Conservation (phyloP, 2,329 filamentous ascomycete genomes). For the Aspergillus pseudoviridinutans region DNA sequence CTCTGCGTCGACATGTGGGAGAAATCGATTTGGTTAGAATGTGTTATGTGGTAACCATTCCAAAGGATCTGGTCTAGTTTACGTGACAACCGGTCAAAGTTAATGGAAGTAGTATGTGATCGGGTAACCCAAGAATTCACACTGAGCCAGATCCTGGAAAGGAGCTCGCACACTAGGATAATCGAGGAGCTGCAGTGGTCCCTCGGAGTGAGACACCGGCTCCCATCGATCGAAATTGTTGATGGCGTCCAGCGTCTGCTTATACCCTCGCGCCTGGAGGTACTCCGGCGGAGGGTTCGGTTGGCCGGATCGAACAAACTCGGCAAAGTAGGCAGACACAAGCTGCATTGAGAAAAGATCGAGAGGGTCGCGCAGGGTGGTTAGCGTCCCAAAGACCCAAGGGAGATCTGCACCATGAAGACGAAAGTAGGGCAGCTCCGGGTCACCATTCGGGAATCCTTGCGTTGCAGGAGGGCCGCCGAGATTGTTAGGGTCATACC, state of each 20-base stretch:
- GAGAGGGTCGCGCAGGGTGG: slow-evolving; percentile 47
- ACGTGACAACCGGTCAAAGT: neutral
- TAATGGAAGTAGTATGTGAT: slow-evolving; percentile 23
- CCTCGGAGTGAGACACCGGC: slow-evolving; percentile 12
- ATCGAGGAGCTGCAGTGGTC: slow-evolving; percentile 43
- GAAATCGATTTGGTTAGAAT: neutral
- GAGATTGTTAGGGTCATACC: slow-evolving; percentile 50
- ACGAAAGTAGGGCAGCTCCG: slow-evolving; percentile 46
- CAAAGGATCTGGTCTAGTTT: neutral
- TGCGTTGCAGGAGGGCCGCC: slow-evolving; percentile 43
- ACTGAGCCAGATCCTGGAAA: slow-evolving; percentile 52
- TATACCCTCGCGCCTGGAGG: slow-evolving; percentile 46
- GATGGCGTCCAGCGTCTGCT: slow-evolving; percentile 39
- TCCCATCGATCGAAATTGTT: slow-evolving; percentile 28
- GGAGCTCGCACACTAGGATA: slow-evolving; percentile 41
- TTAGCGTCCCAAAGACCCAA: slow-evolving; percentile 52
- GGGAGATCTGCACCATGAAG: slow-evolving; percentile 55
- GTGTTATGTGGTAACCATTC: neutral
- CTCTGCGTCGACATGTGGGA: neutral
- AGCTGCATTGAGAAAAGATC: slow-evolving; percentile 48
- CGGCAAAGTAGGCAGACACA: slow-evolving; percentile 46
- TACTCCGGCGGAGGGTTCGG: slow-evolving; percentile 49
- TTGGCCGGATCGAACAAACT: slow-evolving; percentile 49
- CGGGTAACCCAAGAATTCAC: slow-evolving; percentile 45
- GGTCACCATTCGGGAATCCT: slow-evolving; percentile 41